Base-by-base conservation (phyloP, 2,329 filamentous ascomycete species). In the Chrysoporthe cubensis region DNA sequence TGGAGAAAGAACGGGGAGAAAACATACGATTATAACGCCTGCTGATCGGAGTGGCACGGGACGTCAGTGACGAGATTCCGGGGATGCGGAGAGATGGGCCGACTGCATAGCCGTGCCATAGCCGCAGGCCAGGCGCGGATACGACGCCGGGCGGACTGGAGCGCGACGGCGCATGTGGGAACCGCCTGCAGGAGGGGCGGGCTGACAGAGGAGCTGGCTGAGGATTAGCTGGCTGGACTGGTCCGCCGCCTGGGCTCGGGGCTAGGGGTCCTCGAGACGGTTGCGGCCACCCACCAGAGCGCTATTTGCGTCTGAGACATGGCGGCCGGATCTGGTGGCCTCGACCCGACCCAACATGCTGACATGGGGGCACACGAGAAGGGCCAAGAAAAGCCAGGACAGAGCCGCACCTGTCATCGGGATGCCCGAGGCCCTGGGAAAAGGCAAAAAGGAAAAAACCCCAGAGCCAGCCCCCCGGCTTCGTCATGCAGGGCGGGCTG, bases 1-100 rank as follows among this genome's bases (percentile, higher is more conserved):
- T 57, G 63, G 66, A 62, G 62, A 58, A 57, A 54, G 42, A 42
- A 54, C 46, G 68, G 64, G 58, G 65, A 62, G 68, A 64, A 69
- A 68, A 68, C 68, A 69, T 69, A 69, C 66, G 68, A 69, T 69
- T 68, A 68, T 68, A 68, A 65, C 52, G 66, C 66, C 65, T 65
- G 68, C 62, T 68, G 65, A 68, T 68, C 64, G 66, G 52, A 46
- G 48, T 43, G 60, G 62, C 46, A 67, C 61, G 65, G 65, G 65
- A 58, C 50, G 60, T 62, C 66, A 54, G 62, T 44, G 37, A 59
- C 46, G 34, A 62, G 18, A 65, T 60, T 58, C 62, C 57, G 68
- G 68, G 40, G 26, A 59, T 42, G 64, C 62, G 62, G 65, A 56
- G 65, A 32, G 59, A 48, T 52, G 63, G 37, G 63, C 48, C 56